Evolutionary conservation across 768 basidiomycete species (phyloP).

Genomic region (Tremella fuciformis): DNA sequence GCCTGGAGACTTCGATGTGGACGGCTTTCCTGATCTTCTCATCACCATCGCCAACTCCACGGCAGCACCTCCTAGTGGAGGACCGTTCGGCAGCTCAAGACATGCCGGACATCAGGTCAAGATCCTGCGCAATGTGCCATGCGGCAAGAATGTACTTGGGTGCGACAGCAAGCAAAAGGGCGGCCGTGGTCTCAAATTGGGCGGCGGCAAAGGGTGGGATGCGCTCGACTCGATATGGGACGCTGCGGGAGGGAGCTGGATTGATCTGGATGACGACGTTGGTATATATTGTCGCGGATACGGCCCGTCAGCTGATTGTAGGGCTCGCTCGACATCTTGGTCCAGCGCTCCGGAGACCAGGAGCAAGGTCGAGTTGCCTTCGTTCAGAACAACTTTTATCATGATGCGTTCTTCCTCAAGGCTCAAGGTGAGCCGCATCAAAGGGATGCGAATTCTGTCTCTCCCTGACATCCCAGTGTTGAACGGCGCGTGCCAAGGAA

Average conservation of each 20-base stretch:
- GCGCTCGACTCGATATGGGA: constrained; percentile 68
- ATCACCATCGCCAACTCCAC: constrained; percentile 56
- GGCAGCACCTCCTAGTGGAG: constrained; percentile 53
- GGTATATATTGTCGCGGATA: constrained; percentile 45
- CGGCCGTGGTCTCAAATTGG: constrained; percentile 64
- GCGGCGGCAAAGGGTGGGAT: constrained; percentile 59
- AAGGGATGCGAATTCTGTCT: constrained; percentile 11
- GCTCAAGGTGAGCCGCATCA: constrained; percentile 72
- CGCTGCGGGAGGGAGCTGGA: constrained; percentile 70
- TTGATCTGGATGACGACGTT: constrained; percentile 96
- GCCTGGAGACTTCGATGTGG: constrained; percentile 84
- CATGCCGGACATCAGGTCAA: constrained; percentile 39
- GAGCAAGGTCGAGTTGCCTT: constrained; percentile 61
- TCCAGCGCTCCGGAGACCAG: constrained; percentile 74
- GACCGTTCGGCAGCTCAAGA: constrained; percentile 40
- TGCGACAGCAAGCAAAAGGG: constrained; percentile 47
- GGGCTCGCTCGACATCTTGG: constrained; percentile 88
- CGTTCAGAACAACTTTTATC: constrained; percentile 95
- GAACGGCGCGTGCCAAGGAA: constrained; percentile 85
- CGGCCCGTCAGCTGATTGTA: constrained; percentile 45
- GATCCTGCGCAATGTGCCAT: constrained; percentile 49
- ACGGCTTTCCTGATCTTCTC: constrained; percentile 89
- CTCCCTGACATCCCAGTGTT: constrained; percentile 59
- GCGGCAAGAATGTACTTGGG: constrained; percentile 37
- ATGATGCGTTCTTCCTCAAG: constrained; percentile 97